Evolutionary conservation across 139 green algal species (phyloP).

Genomic region (Chloropicon primus): DNA sequence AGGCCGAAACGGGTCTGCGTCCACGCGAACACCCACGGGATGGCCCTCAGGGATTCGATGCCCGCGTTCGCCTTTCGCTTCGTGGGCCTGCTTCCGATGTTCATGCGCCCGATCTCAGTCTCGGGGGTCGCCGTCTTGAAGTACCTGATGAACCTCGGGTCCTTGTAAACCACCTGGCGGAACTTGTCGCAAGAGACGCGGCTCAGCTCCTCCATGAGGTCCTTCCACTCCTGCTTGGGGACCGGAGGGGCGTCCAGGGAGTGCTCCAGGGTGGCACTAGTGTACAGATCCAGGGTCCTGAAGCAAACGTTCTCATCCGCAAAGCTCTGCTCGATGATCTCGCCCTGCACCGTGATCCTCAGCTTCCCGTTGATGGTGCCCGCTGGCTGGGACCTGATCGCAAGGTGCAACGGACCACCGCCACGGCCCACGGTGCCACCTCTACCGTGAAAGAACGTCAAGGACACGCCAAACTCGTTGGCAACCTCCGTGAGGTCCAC

Average conservation of each 20-base stretch:
- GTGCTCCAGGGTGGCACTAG: constrained; percentile 12
- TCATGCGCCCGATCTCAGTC: constrained; percentile 86
- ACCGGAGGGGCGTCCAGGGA: constrained; percentile 9
- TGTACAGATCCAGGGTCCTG: constrained; percentile 34
- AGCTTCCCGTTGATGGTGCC: constrained; percentile 26
- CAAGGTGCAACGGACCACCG: constrained; percentile 84
- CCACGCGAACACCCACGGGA: constrained; percentile 95
- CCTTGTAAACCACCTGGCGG: constrained; percentile 52
- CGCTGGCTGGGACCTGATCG: constrained; percentile 85
- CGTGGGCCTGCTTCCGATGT: constrained; percentile 79
- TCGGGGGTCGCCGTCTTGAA: constrained; percentile 83
- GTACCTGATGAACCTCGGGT: constrained; percentile 78
- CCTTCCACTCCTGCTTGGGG: constrained; percentile 41
- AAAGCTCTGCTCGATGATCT: constrained; percentile 5
- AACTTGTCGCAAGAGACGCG: constrained; percentile 46
- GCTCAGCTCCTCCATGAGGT: constrained; percentile 65
- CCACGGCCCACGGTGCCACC: constrained; percentile 88
- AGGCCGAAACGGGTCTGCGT: constrained; percentile 63
- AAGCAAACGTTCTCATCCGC: constrained; percentile 40
- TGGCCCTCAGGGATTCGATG: constrained; percentile 67
- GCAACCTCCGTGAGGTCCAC: constrained; percentile 27
- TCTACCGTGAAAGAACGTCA: constrained; percentile 94
- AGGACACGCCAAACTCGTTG: constrained; percentile 41
- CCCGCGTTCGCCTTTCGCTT: constrained; percentile 21
- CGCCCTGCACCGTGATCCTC: constrained; percentile 7